A percentile compares a stretch with the other conserved stretches of the same genome.
Evolutionary conservation across 164 flowering plant species (phyloP).

Genomic region (Houttuynia cordata): DNA sequence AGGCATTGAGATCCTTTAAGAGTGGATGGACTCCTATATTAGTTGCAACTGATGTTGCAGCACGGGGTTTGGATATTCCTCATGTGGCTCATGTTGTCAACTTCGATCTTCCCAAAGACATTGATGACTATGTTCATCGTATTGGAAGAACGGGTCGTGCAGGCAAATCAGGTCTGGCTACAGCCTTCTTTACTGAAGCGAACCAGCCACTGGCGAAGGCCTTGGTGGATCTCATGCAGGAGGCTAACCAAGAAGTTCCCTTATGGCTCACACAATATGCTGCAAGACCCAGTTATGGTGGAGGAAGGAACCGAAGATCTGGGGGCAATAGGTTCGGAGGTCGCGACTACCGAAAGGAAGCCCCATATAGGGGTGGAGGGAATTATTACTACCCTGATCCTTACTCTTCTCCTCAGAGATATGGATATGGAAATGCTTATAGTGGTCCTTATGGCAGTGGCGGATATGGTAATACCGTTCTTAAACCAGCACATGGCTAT

Average conservation of each 20-base stretch:
- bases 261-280: conserved; percentile 40
- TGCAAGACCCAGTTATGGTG: conserved; percentile 16
- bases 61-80: conserved; percentile 65
- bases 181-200: conserved; percentile 50
- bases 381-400: conserved; percentile 9
- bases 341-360: conserved; percentile 29
- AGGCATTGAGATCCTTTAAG: conserved; percentile 45
- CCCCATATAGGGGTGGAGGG: neutral
- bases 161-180: conserved; percentile 59
- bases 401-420: conserved; percentile 1
- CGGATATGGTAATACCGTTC: neutral
- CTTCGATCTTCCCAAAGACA: conserved; percentile 54
- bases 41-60: conserved; percentile 74
- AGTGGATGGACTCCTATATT: conserved; percentile 42
- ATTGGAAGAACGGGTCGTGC: conserved; percentile 74
- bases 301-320: conserved; percentile 17
- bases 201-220: conserved; percentile 37
- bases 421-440: neutral
- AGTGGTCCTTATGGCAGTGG: neutral
- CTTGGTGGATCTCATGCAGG: conserved; percentile 45
- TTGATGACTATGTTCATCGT: conserved; percentile 66
- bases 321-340: conserved; percentile 38
- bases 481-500: conserved; percentile 3
- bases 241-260: conserved; percentile 63
- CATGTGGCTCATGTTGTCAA: conserved; percentile 64